Conservation (phyloP, 805 yeast species). For the Ogataea kodamae region DNA sequence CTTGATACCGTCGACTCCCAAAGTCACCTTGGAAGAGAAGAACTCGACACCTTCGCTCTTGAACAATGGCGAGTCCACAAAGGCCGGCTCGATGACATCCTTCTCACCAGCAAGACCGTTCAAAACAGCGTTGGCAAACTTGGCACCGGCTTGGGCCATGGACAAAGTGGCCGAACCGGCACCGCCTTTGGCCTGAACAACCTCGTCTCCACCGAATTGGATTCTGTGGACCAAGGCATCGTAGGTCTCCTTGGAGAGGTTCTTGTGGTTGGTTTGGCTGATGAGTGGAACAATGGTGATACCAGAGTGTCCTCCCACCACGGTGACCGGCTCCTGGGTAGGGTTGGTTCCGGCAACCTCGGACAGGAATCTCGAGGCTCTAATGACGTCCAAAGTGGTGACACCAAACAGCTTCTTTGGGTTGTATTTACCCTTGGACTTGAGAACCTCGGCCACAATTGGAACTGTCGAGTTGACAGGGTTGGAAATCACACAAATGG, state of each 20-base stretch:
- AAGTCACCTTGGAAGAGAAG: conserved; percentile 92
- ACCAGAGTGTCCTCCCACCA: conserved; percentile 98
- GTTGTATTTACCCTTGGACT: conserved; percentile 82
- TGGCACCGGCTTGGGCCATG: conserved; percentile 83
- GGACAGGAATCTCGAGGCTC: conserved; percentile 81
- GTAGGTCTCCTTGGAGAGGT: conserved; percentile 59
- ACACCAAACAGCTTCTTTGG: conserved; percentile 93
- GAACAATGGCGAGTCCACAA: conserved; percentile 73
- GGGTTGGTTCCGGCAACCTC: conserved; percentile 73
- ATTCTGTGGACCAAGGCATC: conserved; percentile 78
- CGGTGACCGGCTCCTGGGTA: conserved; percentile 70
- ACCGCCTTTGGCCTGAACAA: conserved; percentile 80
- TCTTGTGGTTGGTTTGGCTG: conserved; percentile 74
- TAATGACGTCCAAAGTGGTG: conserved; percentile 87
- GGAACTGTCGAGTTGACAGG: conserved; percentile 98
- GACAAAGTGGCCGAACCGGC: conserved; percentile 83
- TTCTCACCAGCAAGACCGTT: conserved; percentile 47
- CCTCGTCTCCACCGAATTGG: conserved; percentile 91
- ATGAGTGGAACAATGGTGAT: conserved; percentile 91
- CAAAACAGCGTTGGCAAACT: conserved; percentile 65
- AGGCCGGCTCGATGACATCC: conserved; percentile 50
- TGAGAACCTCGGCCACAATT: conserved; percentile 89
- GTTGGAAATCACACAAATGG: conserved; percentile 79
- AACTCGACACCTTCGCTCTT: conserved; percentile 89
- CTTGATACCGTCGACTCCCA: conserved; percentile 88